Evolutionary conservation across 805 yeast species (phyloP).

Genomic region (Yamadazyma olivae): DNA sequence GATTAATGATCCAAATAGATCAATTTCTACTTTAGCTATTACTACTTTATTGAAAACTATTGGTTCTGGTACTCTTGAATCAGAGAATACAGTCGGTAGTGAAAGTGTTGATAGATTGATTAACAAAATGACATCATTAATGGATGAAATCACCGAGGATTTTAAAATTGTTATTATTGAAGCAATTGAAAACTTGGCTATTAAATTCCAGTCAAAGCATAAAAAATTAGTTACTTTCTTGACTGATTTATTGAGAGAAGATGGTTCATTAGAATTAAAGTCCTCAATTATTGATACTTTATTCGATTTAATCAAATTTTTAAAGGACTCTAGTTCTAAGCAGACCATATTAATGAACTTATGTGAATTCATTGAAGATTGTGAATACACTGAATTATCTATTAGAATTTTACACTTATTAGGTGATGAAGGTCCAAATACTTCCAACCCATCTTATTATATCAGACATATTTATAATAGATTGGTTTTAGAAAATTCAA

Average conservation of each 20-base stretch:
- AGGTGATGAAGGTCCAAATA: constrained; percentile 92
- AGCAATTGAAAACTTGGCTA: constrained; percentile 86
- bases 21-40: constrained; percentile 94
- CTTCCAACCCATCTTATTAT: constrained; percentile 81
- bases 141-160: constrained; percentile 94
- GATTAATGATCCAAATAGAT: constrained; percentile 84
- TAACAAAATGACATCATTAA: constrained; percentile 79
- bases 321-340: constrained; percentile 68
- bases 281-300: constrained; percentile 88
- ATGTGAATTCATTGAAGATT: constrained; percentile 97
- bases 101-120: constrained; percentile 84
- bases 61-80: constrained; percentile 51
- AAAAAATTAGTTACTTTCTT: constrained; percentile 77
- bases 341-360: constrained; percentile 81
- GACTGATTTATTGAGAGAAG: constrained; percentile 81
- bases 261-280: constrained; percentile 85
- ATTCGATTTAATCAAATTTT: constrained; percentile 83
- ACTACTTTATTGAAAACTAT: constrained; percentile 95
- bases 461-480: constrained; percentile 96
- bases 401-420: constrained; percentile 89
- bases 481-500: constrained; percentile 92
- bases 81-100: constrained; percentile 21
- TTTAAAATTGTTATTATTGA: constrained; percentile 93
- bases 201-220: constrained; percentile 91
- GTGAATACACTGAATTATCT: constrained; percentile 91